phyloP scores from a whole-genome alignment of 208 protist species.

The Jaenimonas drosophilae region DNA sequence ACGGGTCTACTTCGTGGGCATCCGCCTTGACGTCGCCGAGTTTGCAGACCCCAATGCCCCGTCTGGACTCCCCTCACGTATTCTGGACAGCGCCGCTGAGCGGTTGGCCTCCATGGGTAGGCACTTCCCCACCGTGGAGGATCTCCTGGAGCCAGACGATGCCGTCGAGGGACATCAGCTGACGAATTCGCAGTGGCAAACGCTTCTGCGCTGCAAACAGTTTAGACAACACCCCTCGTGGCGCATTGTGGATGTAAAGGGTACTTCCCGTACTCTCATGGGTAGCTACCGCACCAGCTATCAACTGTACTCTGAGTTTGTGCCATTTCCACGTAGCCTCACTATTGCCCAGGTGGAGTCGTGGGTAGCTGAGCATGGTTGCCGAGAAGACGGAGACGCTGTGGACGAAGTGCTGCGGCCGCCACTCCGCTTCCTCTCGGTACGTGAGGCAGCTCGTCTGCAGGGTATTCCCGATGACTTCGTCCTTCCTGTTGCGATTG shows the following conservation, averaged over 20 bases:
- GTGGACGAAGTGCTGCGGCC: background rate
- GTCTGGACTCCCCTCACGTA: too few relatives aligned
- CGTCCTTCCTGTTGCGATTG: conserved; percentile 14
- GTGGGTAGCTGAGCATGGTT: background rate
- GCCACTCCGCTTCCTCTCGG: conserved; percentile 47
- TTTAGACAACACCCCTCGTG: conserved; percentile 35
- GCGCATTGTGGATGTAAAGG: conserved; percentile 31
- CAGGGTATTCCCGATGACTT: conserved; percentile 62
- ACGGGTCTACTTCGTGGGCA: conserved; percentile 58
- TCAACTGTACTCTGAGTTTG: conserved; percentile 70
- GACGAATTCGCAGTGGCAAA: conserved; percentile 33
- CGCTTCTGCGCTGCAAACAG: conserved; percentile 31
- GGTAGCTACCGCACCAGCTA: conserved; percentile 56
- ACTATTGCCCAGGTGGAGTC: conserved; percentile 3
- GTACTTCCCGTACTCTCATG: conserved; percentile 48
- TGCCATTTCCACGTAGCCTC: conserved; percentile 14
- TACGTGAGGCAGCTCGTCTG: conserved; percentile 68
- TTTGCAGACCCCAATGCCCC: background rate
- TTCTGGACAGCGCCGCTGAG: too few relatives aligned
- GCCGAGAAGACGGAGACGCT: conserved; percentile 1
- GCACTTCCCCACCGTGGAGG: too few relatives aligned
- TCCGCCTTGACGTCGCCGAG: conserved; percentile 11
- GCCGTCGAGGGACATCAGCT: conserved; percentile 7
- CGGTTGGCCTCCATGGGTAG: too few relatives aligned
- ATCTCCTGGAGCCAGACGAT: too few relatives aligned